These are phyloP conservation scores for Sugiyamaella xylanicola DNA, from an alignment of 1,139 yeast genomes.

Conservation along the genomic window DNA sequence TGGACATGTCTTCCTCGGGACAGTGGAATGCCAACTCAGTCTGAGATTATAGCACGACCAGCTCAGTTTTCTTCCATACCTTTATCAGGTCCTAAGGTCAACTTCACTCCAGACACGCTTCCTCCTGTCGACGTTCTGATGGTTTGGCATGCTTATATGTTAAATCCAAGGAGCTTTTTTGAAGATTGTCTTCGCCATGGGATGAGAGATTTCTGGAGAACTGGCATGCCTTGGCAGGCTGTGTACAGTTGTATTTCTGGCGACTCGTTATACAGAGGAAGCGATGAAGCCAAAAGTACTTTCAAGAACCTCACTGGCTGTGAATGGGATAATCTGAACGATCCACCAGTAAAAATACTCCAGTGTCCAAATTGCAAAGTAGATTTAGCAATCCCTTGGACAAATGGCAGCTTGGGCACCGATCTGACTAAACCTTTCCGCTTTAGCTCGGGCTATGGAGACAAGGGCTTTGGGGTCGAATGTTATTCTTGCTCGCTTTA, in stretches of 20 bases:
- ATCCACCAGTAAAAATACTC: slow-evolving; percentile 11
- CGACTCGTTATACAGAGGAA: slow-evolving; percentile 37
- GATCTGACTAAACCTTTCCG: slow-evolving; percentile 11
- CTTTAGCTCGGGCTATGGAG: slow-evolving; percentile 13
- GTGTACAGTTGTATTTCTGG: slow-evolving; percentile 36
- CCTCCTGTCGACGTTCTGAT: slow-evolving; percentile 48
- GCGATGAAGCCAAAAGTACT: slow-evolving; percentile 15
- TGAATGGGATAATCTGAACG: slow-evolving; percentile 26
- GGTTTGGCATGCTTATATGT: slow-evolving; percentile 48
- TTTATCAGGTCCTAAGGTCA: neutral
- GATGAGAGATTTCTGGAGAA: slow-evolving; percentile 35
- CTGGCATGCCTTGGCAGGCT: slow-evolving; percentile 41
- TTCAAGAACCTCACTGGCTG: slow-evolving; percentile 22
- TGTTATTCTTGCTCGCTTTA: slow-evolving; percentile 19
- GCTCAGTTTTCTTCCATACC: neutral
- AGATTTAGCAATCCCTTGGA: slow-evolving; percentile 8
- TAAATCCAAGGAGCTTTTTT: slow-evolving; percentile 41
- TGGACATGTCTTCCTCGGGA: slow-evolving; percentile 24
- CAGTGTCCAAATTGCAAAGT: slow-evolving; percentile 8
- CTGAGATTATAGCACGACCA: neutral
- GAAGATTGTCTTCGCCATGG: slow-evolving; percentile 41
- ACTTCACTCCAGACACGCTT: slow-evolving; percentile 25
- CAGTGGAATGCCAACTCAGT: slow-evolving; percentile 7
- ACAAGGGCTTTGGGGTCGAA: neutral
- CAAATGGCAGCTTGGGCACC: slow-evolving; percentile 2